Conservation (phyloP, 352 stramenopile genomes). For the Phytophthora pistaciae region DNA sequence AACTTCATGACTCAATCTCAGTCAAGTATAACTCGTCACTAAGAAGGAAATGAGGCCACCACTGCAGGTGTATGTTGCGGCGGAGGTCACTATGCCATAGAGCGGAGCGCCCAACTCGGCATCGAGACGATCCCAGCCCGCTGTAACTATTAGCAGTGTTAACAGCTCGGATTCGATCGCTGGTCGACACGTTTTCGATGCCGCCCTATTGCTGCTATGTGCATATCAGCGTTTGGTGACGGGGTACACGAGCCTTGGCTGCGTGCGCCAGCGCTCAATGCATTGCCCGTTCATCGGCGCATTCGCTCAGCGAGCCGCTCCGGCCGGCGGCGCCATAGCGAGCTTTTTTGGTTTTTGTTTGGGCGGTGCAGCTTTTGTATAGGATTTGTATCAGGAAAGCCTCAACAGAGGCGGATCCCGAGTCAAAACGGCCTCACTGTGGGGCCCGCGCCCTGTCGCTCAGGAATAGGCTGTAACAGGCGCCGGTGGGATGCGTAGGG, state of each 20-base stretch:
- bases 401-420: slow-evolving; percentile 16
- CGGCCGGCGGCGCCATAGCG: not conserved
- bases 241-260: not conserved
- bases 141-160: no score
- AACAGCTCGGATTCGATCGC: no score
- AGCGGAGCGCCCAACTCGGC: no score
- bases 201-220: not conserved
- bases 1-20: not conserved
- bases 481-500: slow-evolving; percentile 8
- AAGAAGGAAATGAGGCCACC: no score
- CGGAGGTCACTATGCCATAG: no score
- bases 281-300: not conserved
- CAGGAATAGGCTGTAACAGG: slow-evolving; percentile 11
- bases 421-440: slow-evolving; percentile 30
- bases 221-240: no score
- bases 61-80: no score
- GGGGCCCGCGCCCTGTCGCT: not conserved
- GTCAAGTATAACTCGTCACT: no score
- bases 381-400: slow-evolving; percentile 17
- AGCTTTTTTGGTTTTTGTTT: not conserved
- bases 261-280: not conserved
- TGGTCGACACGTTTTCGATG: no score
- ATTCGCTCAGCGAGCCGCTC: not conserved
- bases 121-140: no score
- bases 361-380: slow-evolving; percentile 6